Conservation (phyloP, 106 monocot genomes). For the Agapanthus africanus region DNA sequence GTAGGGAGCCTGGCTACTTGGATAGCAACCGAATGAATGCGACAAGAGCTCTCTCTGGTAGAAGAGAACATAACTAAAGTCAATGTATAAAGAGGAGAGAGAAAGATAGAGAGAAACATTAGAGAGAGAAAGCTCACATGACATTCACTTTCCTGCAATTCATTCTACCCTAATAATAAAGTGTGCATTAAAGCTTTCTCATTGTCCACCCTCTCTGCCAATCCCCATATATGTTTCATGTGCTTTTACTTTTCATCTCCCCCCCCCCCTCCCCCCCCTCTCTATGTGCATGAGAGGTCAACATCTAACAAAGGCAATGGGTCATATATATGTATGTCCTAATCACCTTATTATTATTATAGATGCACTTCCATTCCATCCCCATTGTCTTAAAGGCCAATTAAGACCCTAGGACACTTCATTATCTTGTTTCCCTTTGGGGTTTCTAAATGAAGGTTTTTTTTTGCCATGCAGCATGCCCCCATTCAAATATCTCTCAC, state of each 20-base stretch:
- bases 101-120: not conserved
- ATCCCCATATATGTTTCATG: slow-evolving; percentile 10
- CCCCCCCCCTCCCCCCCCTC: too few relatives aligned
- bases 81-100: not conserved
- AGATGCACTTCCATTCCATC: slow-evolving; percentile 9
- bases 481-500: not conserved
- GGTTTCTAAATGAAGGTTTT: not conserved
- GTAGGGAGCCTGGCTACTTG: not conserved
- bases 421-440: not conserved
- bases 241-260: slow-evolving; percentile 9
- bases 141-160: not conserved
- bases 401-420: not conserved
- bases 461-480: not conserved
- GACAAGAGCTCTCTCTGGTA: slow-evolving; percentile 9
- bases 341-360: too few relatives aligned
- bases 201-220: not conserved
- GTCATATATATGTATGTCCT: slow-evolving; percentile 4
- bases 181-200: not conserved
- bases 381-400: slow-evolving; percentile 1
- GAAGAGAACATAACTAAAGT: slow-evolving; percentile 13
- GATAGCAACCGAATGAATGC: slow-evolving; percentile 7
- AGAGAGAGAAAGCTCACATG: slow-evolving; percentile 7
- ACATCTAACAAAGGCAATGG: slow-evolving; percentile 12
- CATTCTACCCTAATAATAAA: not conserved
- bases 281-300: slow-evolving; percentile 1